Evolutionary conservation across 2,329 filamentous ascomycete genomes (phyloP), one percentile per base, ranked within the genome.

Genomic region (Xenoacremonium recifei): DNA sequence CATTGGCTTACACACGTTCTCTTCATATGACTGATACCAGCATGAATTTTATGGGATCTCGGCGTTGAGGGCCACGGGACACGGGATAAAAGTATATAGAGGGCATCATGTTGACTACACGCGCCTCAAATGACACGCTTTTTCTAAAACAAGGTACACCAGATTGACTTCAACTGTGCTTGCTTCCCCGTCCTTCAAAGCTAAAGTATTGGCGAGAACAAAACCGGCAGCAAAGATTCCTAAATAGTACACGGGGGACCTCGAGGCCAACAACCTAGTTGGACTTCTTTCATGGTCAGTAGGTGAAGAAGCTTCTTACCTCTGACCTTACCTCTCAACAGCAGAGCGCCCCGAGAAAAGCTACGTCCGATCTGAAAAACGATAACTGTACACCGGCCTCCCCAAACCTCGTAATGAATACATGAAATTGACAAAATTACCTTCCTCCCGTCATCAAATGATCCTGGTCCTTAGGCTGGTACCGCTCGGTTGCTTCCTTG

Each of bases 241-340:
- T 54, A 57, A 50, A 45, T 52, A 44, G 52, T 53, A 58, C 51
- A 58, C 50, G 49, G 42, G 42, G 36, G 47, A 40, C 47, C 44
- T 47, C 44, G 12, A 46, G 37, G 39, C 44, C 44, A n/a, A n/a
- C 49, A 46, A 41, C 47, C 38, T 42, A 47, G 33, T 21, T 25
- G 51, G 27, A 27, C n/a, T n/a, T n/a, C n/a, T n/a, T 42, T 42
- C 51, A 45, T 49, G 56, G 61, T 61, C 61, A 65, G 58, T 55
- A 64, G 63, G 62, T 64, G 50, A 61, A 57, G 56, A 63, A 66
- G 56, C n/a, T 60, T 61, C 72, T 77, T 77, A 76, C 73, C 74
- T 74, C 73, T 73, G 70, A 76, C 72, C 71, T 75, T 75, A 75
- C 73, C 71, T 74, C 60, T n/a, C n/a, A n/a, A n/a, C n/a, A n/a